Evolutionary conservation across 345 rosid genomes (phyloP), one percentile per base, ranked within the genome.

Genomic region (Bruguiera gymnorhiza): DNA sequence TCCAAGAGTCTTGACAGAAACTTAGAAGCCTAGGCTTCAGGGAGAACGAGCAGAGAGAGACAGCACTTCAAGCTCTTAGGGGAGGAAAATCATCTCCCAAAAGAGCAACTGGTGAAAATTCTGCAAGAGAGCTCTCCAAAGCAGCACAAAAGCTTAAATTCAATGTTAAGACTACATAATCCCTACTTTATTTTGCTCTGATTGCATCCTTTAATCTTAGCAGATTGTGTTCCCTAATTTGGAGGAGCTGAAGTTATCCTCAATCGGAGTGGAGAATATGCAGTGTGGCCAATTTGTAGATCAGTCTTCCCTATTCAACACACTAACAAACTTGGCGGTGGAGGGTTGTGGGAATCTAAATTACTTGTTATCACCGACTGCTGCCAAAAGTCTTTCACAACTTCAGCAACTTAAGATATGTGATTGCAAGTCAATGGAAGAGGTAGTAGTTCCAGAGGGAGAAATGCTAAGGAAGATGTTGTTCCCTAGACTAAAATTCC

Each of bases 161-260:
- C 46, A 9, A 39, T 39, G 15, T 39, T 15, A 39, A 3, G 3
- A 39, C 16, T 39, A 39, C 10, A 39, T 39, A 1, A 39, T 39
- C 46, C 16, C 46, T 2, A 39, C 46, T 39, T 9, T 39, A 11
- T 39, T 39, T 39, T 39, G 3, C 46, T 39, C 46, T 39, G 46
- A 39, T 39, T 10, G 46, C 46, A 39, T 39, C 46, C 46, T 39
- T 39, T 39, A 39, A 9, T 10, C 46, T 39, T 9, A 39, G 23
- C 74, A 70, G 68, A 21, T 76, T 71, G 8, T 26, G 29, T 34
- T 34, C 34, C 65, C 66, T 7, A 29, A 27, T 19, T 62, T 76
- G 51, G 3, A 34, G 6, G 23, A 29, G n/a, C 32, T 76, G 51
- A 15, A 26, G 8, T 30, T 76, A 27, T 4, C 8, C 1, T 5